These are phyloP conservation scores for Wickerhamiella azymoides DNA, from an alignment of 805 yeast species.

Conservation along the genomic window DNA sequence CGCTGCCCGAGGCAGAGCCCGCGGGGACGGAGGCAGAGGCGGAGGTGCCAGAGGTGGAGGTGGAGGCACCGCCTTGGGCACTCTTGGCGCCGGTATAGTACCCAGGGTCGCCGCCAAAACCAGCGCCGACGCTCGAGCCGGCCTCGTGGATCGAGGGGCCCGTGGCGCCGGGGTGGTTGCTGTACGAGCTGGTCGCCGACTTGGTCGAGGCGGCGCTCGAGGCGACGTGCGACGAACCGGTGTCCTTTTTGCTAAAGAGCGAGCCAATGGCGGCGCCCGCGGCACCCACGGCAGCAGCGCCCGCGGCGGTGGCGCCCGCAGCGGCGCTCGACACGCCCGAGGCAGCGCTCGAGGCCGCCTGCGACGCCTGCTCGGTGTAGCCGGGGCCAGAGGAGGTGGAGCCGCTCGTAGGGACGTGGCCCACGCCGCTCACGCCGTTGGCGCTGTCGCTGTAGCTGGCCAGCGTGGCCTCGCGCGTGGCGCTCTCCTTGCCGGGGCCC, in stretches of 20 bases:
- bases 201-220: neutral
- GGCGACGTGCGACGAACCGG: too few species aligned
- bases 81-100: neutral
- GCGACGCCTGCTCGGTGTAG: neutral
- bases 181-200: neutral
- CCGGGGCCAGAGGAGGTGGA: too few species aligned
- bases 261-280: conserved; percentile 6
- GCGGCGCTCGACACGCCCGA: neutral
- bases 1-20: neutral
- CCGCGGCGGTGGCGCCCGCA: conserved; percentile 2
- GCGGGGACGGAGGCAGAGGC: conserved; percentile 10
- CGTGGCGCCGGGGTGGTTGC: conserved; percentile 7
- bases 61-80: conserved; percentile 6
- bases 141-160: conserved; percentile 7
- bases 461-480: conserved; percentile 1
- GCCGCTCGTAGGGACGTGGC: neutral
- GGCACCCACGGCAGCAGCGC: conserved; percentile 5
- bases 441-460: neutral
- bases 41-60: conserved; percentile 18
- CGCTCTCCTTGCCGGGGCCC: conserved; percentile 1
- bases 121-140: conserved; percentile 1
- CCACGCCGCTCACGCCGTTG: neutral
- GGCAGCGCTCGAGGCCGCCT: conserved; percentile 2
- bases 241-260: neutral
- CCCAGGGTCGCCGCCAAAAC: conserved; percentile 1